A percentile compares a stretch with the other conserved stretches of the same genome.
phyloP scores from a whole-genome alignment of 768 basidiomycete genomes.

The Rhizopogon salebrosus region DNA sequence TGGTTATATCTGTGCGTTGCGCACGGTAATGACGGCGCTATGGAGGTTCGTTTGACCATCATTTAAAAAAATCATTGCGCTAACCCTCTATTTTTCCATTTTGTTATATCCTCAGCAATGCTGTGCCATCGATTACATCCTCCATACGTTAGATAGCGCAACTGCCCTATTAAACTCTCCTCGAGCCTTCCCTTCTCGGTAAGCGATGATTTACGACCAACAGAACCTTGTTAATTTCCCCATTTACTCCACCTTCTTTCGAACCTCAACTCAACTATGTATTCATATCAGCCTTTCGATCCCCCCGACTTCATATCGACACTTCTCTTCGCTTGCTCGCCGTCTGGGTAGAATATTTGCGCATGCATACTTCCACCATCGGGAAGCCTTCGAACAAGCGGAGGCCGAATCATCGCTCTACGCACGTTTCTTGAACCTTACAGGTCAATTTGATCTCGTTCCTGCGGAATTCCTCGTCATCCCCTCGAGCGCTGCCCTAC shows the following conservation, averaged over 20 bases:
- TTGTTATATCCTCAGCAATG: constrained; percentile 57
- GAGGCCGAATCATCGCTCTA: constrained; percentile 90
- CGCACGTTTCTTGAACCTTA: constrained; percentile 82
- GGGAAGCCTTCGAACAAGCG: constrained; percentile 84
- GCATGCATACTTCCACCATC: constrained; percentile 94
- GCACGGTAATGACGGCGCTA: constrained; percentile 81
- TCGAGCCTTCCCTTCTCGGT: constrained; percentile 90
- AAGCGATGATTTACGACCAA: constrained; percentile 16
- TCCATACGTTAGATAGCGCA: constrained; percentile 90
- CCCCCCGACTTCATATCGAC: constrained; percentile 73
- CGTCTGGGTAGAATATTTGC: constrained; percentile 93
- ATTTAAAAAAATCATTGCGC: not conserved
- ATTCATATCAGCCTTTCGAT: constrained; percentile 61
- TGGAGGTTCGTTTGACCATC: constrained; percentile 55
- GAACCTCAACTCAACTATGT: not conserved
- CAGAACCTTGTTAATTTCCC: constrained; percentile 4
- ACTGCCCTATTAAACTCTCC: constrained; percentile 89
- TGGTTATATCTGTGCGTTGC: constrained; percentile 97
- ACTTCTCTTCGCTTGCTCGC: constrained; percentile 85
- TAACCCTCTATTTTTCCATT: constrained; percentile 9
- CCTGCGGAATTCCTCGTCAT: constrained; percentile 82
- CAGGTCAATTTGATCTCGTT: constrained; percentile 75
- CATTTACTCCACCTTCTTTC: constrained; percentile 14
- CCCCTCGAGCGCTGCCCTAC: constrained; percentile 38
- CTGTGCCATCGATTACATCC: constrained; percentile 94